Conservation (phyloP, 768 basidiomycete species). For the Rhodosporidiobolus odoratus region DNA sequence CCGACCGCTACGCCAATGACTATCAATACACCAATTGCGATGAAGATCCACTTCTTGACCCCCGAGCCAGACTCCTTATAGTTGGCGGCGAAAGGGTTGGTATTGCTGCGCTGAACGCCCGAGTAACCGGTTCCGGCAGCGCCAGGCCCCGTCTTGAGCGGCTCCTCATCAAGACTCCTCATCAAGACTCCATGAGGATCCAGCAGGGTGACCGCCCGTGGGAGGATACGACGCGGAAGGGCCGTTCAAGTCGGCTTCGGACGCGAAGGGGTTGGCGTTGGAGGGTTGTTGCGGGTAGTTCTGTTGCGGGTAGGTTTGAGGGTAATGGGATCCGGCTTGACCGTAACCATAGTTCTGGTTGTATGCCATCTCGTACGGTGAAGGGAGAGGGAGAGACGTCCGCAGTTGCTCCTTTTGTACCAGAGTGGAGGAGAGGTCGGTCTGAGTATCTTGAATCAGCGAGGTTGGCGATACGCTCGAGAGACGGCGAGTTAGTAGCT, state of each 20-base stretch:
- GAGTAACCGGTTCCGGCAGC: not conserved
- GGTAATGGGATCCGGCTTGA: not conserved
- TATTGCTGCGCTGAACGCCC: not conserved
- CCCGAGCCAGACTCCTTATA: not conserved
- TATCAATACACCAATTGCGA: not conserved
- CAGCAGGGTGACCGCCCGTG: not conserved
- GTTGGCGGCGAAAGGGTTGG: constrained; percentile 26
- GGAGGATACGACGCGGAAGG: not conserved
- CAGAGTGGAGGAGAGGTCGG: no score
- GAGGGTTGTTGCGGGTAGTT: not conserved
- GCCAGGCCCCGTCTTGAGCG: not conserved
- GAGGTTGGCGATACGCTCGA: no score
- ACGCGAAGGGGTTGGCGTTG: not conserved
- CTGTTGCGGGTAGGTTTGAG: not conserved
- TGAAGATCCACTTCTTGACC: constrained; percentile 9
- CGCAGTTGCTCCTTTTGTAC: no score
- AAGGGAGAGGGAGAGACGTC: not conserved
- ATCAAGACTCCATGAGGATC: not conserved
- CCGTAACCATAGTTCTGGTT: not conserved
- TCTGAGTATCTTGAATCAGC: no score
- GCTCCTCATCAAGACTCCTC: constrained; percentile 21
- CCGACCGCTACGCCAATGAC: constrained; percentile 12
- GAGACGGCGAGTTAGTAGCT: no score
- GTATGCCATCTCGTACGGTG: not conserved
- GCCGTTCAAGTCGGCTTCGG: not conserved